Base-by-base conservation (phyloP, 2,329 filamentous ascomycete genomes). In the Nothophoma quercina region DNA sequence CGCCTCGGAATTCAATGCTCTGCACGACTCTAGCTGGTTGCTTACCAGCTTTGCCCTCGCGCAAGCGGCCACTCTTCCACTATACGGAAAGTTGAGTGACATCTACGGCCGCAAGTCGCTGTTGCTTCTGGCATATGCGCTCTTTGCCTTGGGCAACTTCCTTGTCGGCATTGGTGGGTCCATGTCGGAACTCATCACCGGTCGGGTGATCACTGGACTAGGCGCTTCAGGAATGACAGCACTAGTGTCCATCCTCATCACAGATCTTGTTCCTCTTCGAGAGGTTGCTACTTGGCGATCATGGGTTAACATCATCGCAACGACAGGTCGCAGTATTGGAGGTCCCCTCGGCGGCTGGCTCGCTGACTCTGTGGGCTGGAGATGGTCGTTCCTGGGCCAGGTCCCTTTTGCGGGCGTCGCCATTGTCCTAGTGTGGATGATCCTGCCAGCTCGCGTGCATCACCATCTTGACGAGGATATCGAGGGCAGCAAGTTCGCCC, bases 221-320 rank as follows among this genome's bases (percentile, higher is more conserved):
- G 88, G 88, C 4, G 86, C 87, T 16, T 87, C 85, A 3, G 88
- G 88, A 9, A 88, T 91, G 83, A 64, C 63, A 4, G 45, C 58
- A 10, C 33, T 70, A 2, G 64, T 79, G 2, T 77, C 77, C 0
- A 78, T 82, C 9, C 75, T 82, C 4, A 77, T 81, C 42, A 79
- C 66, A 51, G 81, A 82, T 54, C 70, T 82, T 7, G 78, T 83
- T 4, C 78, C 80, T 0, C 68, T 78, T 2, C 71, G 77, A 8
- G 79, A 82, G 10, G 73, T 82, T 0, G 81, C 80, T 0, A 67
- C 70, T 0, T 79, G 78, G 72, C 68, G 81, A 35, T 76, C 78
- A 22, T 83, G 83, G 64, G 75, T 83, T 34, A 83, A 83, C 47
- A 72, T 83, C 12, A 69, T 78, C 13, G 75, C 77, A 56, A 83